Percentiles rank a stretch among this genome's conserved stretches.
Evolutionary conservation across 768 basidiomycete genomes (phyloP).

Genomic region (Clavaria fumosa): DNA sequence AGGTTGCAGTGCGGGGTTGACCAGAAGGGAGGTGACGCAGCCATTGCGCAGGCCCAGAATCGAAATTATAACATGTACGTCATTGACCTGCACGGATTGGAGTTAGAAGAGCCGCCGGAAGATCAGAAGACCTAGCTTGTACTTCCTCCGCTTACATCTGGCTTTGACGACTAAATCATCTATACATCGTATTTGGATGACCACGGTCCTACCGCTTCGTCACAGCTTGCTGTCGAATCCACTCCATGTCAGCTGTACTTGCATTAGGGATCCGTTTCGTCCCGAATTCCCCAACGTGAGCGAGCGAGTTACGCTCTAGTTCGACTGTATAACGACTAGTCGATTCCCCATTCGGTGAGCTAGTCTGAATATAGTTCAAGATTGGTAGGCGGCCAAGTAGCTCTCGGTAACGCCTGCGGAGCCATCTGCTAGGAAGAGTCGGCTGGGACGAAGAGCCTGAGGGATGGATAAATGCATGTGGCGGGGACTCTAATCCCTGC

Average conservation of each 20-base stretch:
- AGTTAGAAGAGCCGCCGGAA: slow-evolving; percentile 27
- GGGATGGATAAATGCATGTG: too few species aligned
- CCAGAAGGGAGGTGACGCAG: slow-evolving; percentile 35
- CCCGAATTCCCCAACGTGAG: too few species aligned
- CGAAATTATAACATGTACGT: slow-evolving; percentile 75
- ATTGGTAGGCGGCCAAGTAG: slow-evolving; percentile 49
- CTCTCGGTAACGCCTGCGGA: slow-evolving; percentile 39
- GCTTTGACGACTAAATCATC: too few species aligned
- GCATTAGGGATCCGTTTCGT: slow-evolving; percentile 17
- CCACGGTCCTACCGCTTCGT: too few species aligned
- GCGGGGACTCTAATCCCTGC: background rate
- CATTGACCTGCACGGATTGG: slow-evolving; percentile 78
- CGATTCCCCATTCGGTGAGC: slow-evolving; percentile 1
- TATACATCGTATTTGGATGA: too few species aligned
- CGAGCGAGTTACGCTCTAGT: too few species aligned
- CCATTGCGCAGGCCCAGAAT: slow-evolving; percentile 38
- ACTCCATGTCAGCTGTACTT: slow-evolving; percentile 19
- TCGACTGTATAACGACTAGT: slow-evolving; percentile 7
- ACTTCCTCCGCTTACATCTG: too few species aligned
- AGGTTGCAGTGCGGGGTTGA: slow-evolving; percentile 81
- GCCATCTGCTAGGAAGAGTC: slow-evolving; percentile 19
- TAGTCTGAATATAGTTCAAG: slow-evolving; percentile 22
- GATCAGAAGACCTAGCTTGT: too few species aligned
- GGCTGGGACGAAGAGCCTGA: slow-evolving; percentile 12
- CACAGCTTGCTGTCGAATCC: slow-evolving; percentile 19